phyloP scores from a whole-genome alignment of 257 asterid species.

The Fraxinus pennsylvanica region DNA sequence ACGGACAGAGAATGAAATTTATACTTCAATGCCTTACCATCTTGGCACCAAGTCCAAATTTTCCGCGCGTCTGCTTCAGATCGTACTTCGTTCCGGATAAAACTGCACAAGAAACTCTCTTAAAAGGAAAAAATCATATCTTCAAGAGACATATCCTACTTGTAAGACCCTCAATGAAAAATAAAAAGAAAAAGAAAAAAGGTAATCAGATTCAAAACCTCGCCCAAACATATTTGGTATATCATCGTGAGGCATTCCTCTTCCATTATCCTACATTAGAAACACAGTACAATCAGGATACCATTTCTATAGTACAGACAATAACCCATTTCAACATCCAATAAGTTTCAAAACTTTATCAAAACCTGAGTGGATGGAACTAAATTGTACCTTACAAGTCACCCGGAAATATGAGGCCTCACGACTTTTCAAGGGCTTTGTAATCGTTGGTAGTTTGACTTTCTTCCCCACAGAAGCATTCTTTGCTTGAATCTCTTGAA shows the following conservation, averaged over 20 bases:
- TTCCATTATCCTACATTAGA: constrained; percentile 77
- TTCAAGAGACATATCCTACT: constrained; percentile 5
- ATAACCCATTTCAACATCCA: constrained; percentile 8
- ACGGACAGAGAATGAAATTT: constrained; percentile 3
- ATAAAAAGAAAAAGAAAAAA: not conserved
- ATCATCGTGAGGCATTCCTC: constrained; percentile 97
- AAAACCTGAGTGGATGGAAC: constrained; percentile 14
- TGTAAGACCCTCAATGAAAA: not conserved
- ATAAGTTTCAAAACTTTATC: constrained; percentile 8
- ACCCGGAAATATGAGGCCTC: constrained; percentile 82
- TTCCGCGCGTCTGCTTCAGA: constrained; percentile 93
- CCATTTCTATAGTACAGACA: constrained; percentile 19
- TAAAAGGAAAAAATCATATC: constrained; percentile 23
- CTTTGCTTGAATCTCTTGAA: constrained; percentile 76
- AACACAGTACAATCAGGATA: constrained; percentile 28
- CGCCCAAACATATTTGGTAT: constrained; percentile 96
- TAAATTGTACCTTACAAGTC: constrained; percentile 64
- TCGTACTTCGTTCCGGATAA: constrained; percentile 94
- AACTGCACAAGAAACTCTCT: constrained; percentile 53
- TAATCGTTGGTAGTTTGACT: constrained; percentile 48
- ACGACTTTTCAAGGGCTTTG: constrained; percentile 66
- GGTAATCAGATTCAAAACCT: constrained; percentile 50
- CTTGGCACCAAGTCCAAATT: constrained; percentile 94
- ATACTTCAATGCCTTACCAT: constrained; percentile 56
- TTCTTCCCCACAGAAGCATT: constrained; percentile 81